phyloP scores from a whole-genome alignment of 2,329 filamentous ascomycete species.

The Clonostachys solani region DNA sequence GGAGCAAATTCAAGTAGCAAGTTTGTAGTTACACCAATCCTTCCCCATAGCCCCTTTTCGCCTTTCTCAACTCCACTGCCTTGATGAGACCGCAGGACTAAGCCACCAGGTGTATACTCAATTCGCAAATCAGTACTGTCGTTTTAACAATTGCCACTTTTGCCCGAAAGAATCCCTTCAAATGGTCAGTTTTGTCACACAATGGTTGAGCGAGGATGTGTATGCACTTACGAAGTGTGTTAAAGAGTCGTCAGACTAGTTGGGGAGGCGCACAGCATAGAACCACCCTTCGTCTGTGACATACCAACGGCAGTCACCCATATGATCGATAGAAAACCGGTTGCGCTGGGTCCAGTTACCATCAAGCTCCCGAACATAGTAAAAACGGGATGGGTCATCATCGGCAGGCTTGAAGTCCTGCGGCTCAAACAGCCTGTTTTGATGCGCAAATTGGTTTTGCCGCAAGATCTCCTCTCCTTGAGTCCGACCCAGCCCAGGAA shows the following conservation, averaged over 20 bases:
- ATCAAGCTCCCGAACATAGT: conserved; percentile 58
- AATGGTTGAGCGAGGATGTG: no score
- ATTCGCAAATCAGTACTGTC: no score
- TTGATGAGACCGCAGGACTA: no score
- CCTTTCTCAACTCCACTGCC: no score
- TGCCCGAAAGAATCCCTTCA: no score
- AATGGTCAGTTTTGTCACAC: no score
- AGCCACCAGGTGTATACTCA: no score
- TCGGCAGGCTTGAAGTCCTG: conserved; percentile 62
- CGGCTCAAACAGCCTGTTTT: conserved; percentile 46
- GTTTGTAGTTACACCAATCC: no score
- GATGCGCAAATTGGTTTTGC: conserved; percentile 42
- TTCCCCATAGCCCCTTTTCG: no score
- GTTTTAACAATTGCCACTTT: no score
- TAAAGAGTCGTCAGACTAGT: conserved; percentile 10
- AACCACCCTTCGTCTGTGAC: conserved; percentile 52
- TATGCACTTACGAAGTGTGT: not conserved
- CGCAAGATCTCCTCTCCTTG: conserved; percentile 39
- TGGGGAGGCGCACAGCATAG: conserved; percentile 53
- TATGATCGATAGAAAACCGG: conserved; percentile 55
- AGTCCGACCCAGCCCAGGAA: conserved; percentile 48
- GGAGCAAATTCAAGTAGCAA: no score
- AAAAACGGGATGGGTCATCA: conserved; percentile 55
- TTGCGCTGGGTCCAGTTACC: conserved; percentile 55
- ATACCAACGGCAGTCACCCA: conserved; percentile 56